A percentile compares a stretch with the other conserved stretches of the same genome.
phyloP scores from a whole-genome alignment of 1,284 basidiomycete genomes.

The Fomitopsis pinicola region DNA sequence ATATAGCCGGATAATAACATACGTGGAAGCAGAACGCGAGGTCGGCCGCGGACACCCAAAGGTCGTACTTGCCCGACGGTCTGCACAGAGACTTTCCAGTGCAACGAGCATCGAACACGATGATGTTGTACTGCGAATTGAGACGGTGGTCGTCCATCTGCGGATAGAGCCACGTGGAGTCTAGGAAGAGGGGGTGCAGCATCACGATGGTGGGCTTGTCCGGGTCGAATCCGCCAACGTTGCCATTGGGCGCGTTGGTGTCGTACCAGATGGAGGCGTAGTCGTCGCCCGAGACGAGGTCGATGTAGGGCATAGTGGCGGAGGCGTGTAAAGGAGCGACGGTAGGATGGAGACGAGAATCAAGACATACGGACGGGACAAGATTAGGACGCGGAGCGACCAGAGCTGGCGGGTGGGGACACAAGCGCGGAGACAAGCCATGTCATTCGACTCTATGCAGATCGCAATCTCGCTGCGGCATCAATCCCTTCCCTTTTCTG shows the following conservation, averaged over 20 bases:
- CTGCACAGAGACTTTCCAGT: slow-evolving; percentile 56
- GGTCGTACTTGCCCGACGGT: slow-evolving; percentile 55
- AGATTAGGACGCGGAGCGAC: not conserved
- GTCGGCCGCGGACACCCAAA: slow-evolving; percentile 74
- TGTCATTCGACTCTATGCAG: not conserved
- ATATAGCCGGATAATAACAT: slow-evolving; percentile 14
- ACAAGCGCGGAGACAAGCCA: not conserved
- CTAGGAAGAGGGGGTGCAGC: slow-evolving; percentile 63
- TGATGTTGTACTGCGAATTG: slow-evolving; percentile 53
- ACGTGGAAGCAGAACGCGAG: slow-evolving; percentile 62
- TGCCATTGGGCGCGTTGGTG: slow-evolving; percentile 53
- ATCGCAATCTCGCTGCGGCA: not conserved
- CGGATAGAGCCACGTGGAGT: slow-evolving; percentile 60
- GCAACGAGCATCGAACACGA: slow-evolving; percentile 70
- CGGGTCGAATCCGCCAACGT: slow-evolving; percentile 62
- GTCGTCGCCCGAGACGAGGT: slow-evolving; percentile 58
- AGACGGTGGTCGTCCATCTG: slow-evolving; percentile 68
- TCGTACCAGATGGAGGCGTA: slow-evolving; percentile 67
- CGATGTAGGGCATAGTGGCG: slow-evolving; percentile 61
- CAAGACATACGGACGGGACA: not conserved
- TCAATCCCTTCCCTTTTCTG: not conserved
- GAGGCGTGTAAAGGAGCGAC: slow-evolving; percentile 4
- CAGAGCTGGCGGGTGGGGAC: not conserved
- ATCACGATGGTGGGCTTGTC: slow-evolving; percentile 61
- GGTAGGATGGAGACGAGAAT: not conserved